A percentile compares a stretch with the other conserved stretches of the same genome.
Evolutionary conservation across 257 asterid genomes (phyloP).

Genomic region (Catharanthus roseus): DNA sequence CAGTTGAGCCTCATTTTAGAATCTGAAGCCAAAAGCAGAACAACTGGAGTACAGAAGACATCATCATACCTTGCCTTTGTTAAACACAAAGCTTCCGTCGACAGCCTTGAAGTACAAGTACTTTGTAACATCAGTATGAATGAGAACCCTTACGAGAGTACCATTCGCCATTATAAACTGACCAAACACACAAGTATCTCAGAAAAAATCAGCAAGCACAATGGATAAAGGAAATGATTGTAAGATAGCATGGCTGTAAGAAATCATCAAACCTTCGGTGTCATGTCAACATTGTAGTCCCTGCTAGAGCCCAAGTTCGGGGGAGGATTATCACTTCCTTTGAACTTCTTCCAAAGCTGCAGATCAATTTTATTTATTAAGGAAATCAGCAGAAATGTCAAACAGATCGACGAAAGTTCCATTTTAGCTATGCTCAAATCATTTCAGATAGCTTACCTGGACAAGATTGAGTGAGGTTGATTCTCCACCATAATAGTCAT

Average conservation of each 20-base stretch:
- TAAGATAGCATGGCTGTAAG: neutral
- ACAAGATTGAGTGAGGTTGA: conserved; percentile 40
- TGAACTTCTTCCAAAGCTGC: conserved; percentile 82
- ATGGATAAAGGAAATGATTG: neutral
- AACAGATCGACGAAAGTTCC: neutral
- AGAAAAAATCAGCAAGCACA: conserved; percentile 1
- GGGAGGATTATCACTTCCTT: conserved; percentile 89
- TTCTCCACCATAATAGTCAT: conserved; percentile 42
- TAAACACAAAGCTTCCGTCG: conserved; percentile 92
- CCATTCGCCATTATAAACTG: conserved; percentile 99
- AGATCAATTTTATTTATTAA: neutral
- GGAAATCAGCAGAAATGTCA: neutral
- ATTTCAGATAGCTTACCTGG: conserved; percentile 24
- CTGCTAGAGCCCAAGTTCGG: conserved; percentile 80
- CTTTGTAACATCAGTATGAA: conserved; percentile 91
- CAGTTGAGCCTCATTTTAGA: neutral
- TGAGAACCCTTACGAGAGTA: conserved; percentile 83
- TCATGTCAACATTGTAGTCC: conserved; percentile 96
- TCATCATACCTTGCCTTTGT: conserved; percentile 68
- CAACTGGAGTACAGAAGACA: neutral
- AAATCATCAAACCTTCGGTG: conserved; percentile 64
- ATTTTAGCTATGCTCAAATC: neutral
- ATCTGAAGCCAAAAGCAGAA: neutral
- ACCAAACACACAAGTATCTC: neutral
- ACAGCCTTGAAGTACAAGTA: conserved; percentile 91